Base-by-base conservation (phyloP, 495 filamentous ascomycete genomes). In the Tuber melanosporum region DNA sequence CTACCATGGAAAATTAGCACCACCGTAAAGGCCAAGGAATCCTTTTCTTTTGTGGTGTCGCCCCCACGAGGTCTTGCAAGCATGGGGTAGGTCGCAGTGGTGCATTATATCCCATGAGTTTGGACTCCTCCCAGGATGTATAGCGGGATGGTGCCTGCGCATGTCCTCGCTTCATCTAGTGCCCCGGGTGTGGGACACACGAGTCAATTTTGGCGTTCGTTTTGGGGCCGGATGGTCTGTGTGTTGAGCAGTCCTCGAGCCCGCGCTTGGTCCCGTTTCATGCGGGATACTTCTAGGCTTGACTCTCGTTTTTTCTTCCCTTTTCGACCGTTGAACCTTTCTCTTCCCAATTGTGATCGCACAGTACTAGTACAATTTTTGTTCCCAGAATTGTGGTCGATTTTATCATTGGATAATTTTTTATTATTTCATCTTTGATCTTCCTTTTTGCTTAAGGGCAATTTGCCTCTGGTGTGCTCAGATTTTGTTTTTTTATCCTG, bases 141-240 rank as follows among this genome's bases (percentile, higher is more conserved):
- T 78, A 73, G 79, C 79, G 79, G 79, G 79, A 81, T 81, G 74
- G 78, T 80, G 73, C 77, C 76, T 76, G 78, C 76, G 73, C 77
- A 71, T 80, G 69, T 79, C 77, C 75, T 81, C 79, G 79, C 79
- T 81, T 81, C 78, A 74, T 77, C 72, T 81, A 81, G 79, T 81
- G 79, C 79, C 79, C 79, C 74, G 75, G 74, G 81, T 78, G 72
- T 62, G 77, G 79, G 79, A 81, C 71, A 76, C 78, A 76, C 73
- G 74, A 80, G 78, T 80, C 74, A 80, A 74, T 76, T 80, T 44
- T 80, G 78, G 78, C 78, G 78, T 80, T 79, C 73, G 46, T 73
- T 79, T 79, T 73, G 78, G 45, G 26, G 17, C 22, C 57, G 46
- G 74, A 81, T 80, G 79, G 79, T 81, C 75, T 81, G 79, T 81